Base-by-base conservation (phyloP, 768 basidiomycete species). In the Rhizopogon sp. region DNA sequence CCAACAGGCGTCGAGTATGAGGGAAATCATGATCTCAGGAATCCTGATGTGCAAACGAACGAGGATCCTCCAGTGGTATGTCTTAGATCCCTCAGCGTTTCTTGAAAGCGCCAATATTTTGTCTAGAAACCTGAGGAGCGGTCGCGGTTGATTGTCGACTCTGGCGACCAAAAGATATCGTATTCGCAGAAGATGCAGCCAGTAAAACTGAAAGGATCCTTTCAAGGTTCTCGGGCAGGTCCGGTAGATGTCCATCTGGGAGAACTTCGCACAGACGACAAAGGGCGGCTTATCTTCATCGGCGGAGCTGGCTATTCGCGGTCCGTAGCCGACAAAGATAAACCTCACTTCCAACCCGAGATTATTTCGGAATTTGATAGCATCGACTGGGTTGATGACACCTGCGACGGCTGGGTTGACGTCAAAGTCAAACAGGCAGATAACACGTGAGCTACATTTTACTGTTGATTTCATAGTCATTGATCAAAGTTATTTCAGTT, bases 361-460 rank as follows among this genome's bases (percentile, higher is more conserved):
- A 66, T 63, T 59, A 56, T 59, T 25, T 60, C 62, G 14, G 62
- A 60, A 41, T 68, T 72, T 53, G 71, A 74, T 56, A 67, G 61
- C 47, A 56, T 60, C 29, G 67, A 71, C 56, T 72, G 71, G 72
- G 54, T 70, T 42, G 72, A 73, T 50, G 66, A 66, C 43, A 66
- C 60, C 7, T 70, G 62, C 43, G 72, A 73, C 43, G 71, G 72
- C 1, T 66, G 63, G 58, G 61, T 72, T 31, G 44, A 58, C 2
- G 71, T 67, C 8, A 39, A 50, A 16, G 63, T 68, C 35, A 60
- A 40, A 8, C 55, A 61, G 42, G 33, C 42, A 20, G 10, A n/a
- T 16, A 33, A 37, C 20, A 50, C 22, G 28, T 39, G 29, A 39
- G 25, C 52, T 13, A 43, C 33, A 17, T 20, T 53, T 20, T 50